phyloP scores from a whole-genome alignment of 140 eudicot genomes.

The Senecio squalidus region DNA sequence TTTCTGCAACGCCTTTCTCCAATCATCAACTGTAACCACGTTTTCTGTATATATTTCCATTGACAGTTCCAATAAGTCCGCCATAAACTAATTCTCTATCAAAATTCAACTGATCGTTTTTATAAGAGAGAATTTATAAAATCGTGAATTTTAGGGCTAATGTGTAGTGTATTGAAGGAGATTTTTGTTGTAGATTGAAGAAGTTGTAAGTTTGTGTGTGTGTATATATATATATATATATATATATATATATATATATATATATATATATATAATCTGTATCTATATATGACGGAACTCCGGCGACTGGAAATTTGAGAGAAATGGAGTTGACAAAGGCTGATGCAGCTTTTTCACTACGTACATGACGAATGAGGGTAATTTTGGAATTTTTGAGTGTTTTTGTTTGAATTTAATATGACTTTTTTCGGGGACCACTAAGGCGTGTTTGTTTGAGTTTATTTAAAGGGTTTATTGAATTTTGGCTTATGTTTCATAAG shows the following conservation, averaged over 20 bases:
- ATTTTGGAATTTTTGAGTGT: no score
- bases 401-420: no score
- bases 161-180: constrained; percentile 1
- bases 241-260: neutral
- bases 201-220: neutral
- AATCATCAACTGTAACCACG: constrained; percentile 78
- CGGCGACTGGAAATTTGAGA: constrained; percentile 15
- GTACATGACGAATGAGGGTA: no score
- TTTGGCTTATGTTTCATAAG: no score
- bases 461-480: no score
- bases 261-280: neutral
- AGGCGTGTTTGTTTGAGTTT: no score
- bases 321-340: no score
- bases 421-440: no score
- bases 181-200: neutral
- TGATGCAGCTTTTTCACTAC: no score
- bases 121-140: no score
- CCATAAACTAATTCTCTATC: constrained; percentile 36
- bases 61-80: constrained; percentile 56
- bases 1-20: constrained; percentile 79
- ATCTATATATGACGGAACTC: constrained; percentile 1
- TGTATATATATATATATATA: neutral
- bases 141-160: neutral
- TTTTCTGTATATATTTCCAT: constrained; percentile 91
- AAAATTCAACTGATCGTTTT: neutral